These are phyloP conservation scores for Russula sp. DNA, from an alignment of 768 basidiomycete species.

Conservation along the genomic window DNA sequence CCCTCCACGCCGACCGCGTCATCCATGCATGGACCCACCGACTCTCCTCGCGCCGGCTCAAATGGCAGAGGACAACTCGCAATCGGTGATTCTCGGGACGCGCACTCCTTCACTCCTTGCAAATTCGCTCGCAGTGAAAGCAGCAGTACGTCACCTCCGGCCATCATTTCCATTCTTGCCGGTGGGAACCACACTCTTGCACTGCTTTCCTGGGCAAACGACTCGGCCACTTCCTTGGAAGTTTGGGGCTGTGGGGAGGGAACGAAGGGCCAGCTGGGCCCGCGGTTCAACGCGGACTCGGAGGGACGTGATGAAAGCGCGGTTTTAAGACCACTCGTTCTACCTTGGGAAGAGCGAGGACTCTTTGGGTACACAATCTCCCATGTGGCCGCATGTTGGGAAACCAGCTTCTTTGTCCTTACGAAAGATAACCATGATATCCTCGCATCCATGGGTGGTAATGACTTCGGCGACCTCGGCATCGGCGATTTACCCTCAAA, in stretches of 20 bases:
- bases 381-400: slow-evolving; percentile 70
- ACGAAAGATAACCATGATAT: slow-evolving; percentile 47
- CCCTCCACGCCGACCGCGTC: too few relatives aligned
- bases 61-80: slow-evolving; percentile 51
- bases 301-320: slow-evolving; percentile 31
- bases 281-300: slow-evolving; percentile 34
- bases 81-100: slow-evolving; percentile 41
- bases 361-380: slow-evolving; percentile 46
- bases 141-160: slow-evolving; percentile 30
- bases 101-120: slow-evolving; percentile 42
- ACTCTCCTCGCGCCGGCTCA: slow-evolving; percentile 45
- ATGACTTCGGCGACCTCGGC: slow-evolving; percentile 84
- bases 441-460: slow-evolving; percentile 74
- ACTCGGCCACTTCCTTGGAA: slow-evolving; percentile 33
- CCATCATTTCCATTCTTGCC: slow-evolving; percentile 56
- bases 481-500: slow-evolving; percentile 38
- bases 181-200: slow-evolving; percentile 81
- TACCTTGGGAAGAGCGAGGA: slow-evolving; percentile 40
- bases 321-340: slow-evolving; percentile 49
- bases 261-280: slow-evolving; percentile 68
- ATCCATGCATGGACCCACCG: not conserved
- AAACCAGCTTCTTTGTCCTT: slow-evolving; percentile 75
- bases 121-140: slow-evolving; percentile 34
- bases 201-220: slow-evolving; percentile 46
- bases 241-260: slow-evolving; percentile 81